Percentiles rank a stretch among this genome's conserved stretches.
These are phyloP conservation scores for Ajuga reptans DNA, from an alignment of 305 asterid species.

Conservation along the genomic window DNA sequence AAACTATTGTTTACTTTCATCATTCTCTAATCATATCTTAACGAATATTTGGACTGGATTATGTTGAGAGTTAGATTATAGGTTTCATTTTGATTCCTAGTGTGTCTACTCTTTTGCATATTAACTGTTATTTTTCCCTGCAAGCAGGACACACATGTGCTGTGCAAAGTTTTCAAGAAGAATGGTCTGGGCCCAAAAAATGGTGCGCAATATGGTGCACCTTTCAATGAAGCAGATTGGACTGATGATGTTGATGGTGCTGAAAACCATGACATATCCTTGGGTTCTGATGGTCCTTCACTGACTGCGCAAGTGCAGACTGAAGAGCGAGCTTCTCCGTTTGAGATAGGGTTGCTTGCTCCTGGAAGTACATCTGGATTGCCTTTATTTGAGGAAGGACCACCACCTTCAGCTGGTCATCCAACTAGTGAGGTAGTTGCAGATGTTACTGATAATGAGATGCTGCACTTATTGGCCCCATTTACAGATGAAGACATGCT, in stretches of 20 bases:
- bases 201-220: constrained; percentile 95
- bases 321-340: constrained; percentile 16
- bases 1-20: neutral
- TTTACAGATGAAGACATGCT: constrained; percentile 32
- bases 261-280: constrained; percentile 19
- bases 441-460: constrained; percentile 32
- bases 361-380: constrained; percentile 23
- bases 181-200: constrained; percentile 73
- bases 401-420: constrained; percentile 23
- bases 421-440: constrained; percentile 17
- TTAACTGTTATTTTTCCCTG: constrained; percentile 4
- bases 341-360: neutral
- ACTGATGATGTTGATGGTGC: constrained; percentile 32
- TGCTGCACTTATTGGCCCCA: constrained; percentile 26
- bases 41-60: neutral
- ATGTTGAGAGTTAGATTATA: neutral
- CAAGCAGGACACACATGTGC: constrained; percentile 58
- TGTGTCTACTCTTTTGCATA: neutral
- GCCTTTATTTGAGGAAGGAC: constrained; percentile 23
- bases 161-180: constrained; percentile 74
- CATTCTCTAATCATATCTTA: neutral
- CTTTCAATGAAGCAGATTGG: constrained; percentile 81
- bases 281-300: constrained; percentile 11
- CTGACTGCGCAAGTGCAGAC: neutral
- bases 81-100: neutral